Evolutionary conservation across 495 filamentous ascomycete genomes (phyloP).

Genomic region (Hypomontagnella monticulosa): DNA sequence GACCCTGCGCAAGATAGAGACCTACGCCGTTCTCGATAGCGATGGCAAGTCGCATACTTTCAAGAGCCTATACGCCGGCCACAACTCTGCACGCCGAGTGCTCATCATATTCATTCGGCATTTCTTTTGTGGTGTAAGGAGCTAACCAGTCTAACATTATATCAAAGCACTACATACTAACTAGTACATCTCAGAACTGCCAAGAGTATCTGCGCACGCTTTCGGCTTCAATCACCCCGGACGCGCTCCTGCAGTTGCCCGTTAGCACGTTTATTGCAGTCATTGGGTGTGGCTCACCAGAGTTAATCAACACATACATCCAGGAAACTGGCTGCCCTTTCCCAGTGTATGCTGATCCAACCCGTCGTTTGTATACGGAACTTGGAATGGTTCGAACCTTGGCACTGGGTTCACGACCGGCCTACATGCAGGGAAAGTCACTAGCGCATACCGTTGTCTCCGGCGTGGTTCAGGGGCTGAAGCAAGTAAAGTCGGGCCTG

Average conservation of each 20-base stretch:
- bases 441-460: conserved; percentile 56
- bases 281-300: conserved; percentile 81
- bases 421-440: conserved; percentile 67
- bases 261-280: conserved; percentile 72
- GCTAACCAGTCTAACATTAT: conserved; percentile 14
- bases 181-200: conserved; percentile 62
- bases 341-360: conserved; percentile 85
- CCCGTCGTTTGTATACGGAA: conserved; percentile 70
- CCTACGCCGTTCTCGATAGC: conserved; percentile 70
- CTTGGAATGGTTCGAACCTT: conserved; percentile 77
- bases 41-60: conserved; percentile 71
- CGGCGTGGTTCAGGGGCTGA: conserved; percentile 66
- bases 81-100: conserved; percentile 63
- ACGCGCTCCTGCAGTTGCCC: conserved; percentile 62
- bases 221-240: conserved; percentile 65
- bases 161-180: conserved; percentile 17
- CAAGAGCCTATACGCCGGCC: conserved; percentile 71
- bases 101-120: conserved; percentile 86
- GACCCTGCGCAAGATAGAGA: conserved; percentile 59
- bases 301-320: conserved; percentile 75
- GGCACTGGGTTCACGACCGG: conserved; percentile 68
- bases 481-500: conserved; percentile 60
- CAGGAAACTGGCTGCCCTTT: conserved; percentile 71
- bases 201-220: conserved; percentile 77
- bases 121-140: conserved; percentile 87